Conservation (phyloP, 192 early-diverging fungal species). For the Coemansia sp. region DNA sequence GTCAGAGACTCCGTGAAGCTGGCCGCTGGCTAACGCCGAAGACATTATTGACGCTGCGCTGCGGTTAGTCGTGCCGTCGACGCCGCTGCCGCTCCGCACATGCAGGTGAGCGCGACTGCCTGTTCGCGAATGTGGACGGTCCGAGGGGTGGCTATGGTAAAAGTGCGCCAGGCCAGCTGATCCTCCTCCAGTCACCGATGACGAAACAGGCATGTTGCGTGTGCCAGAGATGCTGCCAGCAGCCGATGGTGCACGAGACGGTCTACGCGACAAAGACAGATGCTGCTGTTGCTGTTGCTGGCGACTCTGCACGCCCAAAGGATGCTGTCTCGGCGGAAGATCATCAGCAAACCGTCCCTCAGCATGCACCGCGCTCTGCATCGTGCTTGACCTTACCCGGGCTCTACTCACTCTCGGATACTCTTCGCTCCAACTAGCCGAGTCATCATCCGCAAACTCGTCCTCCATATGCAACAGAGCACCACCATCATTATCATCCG, state of each 20-base stretch:
- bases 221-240: constrained; percentile 11
- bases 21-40: constrained; percentile 24
- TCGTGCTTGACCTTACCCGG: constrained; percentile 30
- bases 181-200: background rate
- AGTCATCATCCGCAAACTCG: constrained; percentile 6
- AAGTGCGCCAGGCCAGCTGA: constrained; percentile 7
- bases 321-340: constrained; percentile 12
- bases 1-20: constrained; percentile 18
- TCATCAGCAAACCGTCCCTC: constrained; percentile 37
- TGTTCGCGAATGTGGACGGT: constrained; percentile 11
- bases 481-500: background rate
- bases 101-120: constrained; percentile 9
- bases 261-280: constrained; percentile 5
- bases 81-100: constrained; percentile 5
- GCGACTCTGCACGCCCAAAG: constrained; percentile 2
- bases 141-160: constrained; percentile 5
- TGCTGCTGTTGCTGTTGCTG: constrained; percentile 1
- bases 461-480: background rate
- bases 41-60: constrained; percentile 35
- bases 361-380: constrained; percentile 37
- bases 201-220: background rate
- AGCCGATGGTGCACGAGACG: constrained; percentile 30
- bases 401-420: constrained; percentile 1
- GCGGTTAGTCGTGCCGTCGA: constrained; percentile 2
- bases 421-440: background rate